Conservation (phyloP, 768 basidiomycete species). For the Termitomyces sp. region DNA sequence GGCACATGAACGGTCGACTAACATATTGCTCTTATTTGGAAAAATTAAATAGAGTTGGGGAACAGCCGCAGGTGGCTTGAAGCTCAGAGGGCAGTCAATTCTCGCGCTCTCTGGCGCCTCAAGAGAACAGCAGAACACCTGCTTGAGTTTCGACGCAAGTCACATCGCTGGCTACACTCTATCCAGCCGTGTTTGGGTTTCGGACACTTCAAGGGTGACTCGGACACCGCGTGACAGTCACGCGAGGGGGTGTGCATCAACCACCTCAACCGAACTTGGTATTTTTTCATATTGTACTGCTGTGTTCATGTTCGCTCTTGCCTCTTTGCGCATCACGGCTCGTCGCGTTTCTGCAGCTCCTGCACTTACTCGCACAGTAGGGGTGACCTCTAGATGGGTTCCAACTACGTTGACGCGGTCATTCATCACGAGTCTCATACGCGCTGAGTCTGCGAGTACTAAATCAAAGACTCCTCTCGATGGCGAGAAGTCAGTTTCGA, state of each 20-base stretch:
- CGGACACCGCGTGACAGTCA: not conserved
- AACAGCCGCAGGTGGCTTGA: too few relatives aligned
- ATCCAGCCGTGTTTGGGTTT: too few relatives aligned
- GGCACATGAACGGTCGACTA: too few relatives aligned
- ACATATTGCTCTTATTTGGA: too few relatives aligned
- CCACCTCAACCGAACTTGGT: not conserved
- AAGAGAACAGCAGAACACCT: too few relatives aligned
- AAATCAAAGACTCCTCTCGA: not conserved
- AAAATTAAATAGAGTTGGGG: too few relatives aligned
- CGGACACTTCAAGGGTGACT: too few relatives aligned
- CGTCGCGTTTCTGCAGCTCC: conserved; percentile 2
- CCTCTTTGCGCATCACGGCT: conserved; percentile 7
- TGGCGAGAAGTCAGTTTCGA: not conserved
- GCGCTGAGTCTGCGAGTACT: conserved; percentile 1
- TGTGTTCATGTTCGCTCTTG: conserved; percentile 10
- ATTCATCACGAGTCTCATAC: conserved; percentile 11
- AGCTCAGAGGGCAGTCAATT: too few relatives aligned
- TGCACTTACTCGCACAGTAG: not conserved
- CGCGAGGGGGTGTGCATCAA: not conserved
- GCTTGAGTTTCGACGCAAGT: too few relatives aligned
- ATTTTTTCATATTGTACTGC: not conserved
- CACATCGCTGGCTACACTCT: too few relatives aligned
- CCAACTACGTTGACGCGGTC: conserved; percentile 12
- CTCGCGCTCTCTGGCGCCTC: too few relatives aligned
- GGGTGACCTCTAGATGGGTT: not conserved